Conservation (phyloP, 2,329 filamentous ascomycete species). For the Aspergillus novofumigatus region DNA sequence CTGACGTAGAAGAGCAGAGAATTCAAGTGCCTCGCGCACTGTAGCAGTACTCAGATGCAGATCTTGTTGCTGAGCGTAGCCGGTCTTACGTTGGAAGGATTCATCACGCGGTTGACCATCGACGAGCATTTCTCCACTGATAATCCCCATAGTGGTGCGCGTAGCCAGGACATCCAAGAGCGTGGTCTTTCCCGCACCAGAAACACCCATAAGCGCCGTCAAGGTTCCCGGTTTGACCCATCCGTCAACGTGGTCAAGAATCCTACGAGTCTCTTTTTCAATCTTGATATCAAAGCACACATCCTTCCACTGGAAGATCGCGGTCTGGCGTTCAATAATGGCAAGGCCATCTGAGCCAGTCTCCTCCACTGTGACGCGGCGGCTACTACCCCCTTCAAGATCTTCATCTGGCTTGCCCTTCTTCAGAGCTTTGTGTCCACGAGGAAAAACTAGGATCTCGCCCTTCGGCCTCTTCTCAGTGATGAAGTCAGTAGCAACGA, state of each 20-base stretch:
- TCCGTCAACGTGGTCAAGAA: conserved; percentile 49
- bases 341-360: not conserved
- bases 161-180: conserved; percentile 54
- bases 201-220: conserved; percentile 58
- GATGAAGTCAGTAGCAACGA: conserved; percentile 38
- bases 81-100: conserved; percentile 60
- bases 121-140: conserved; percentile 62
- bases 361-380: conserved; percentile 1
- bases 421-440: conserved; percentile 1
- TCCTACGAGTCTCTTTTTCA: conserved; percentile 41
- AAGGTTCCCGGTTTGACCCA: conserved; percentile 53
- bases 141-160: conserved; percentile 56
- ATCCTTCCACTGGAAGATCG: conserved; percentile 60
- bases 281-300: conserved; percentile 48
- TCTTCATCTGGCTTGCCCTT: conserved; percentile 1
- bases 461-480: conserved; percentile 30
- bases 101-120: conserved; percentile 54
- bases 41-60: conserved; percentile 77
- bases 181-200: conserved; percentile 58
- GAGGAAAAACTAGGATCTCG: conserved; percentile 12
- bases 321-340: conserved; percentile 57
- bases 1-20: conserved; percentile 80
- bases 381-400: conserved; percentile 1
- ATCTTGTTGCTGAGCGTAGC: conserved; percentile 66
- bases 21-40: conserved; percentile 78